Percentiles rank a stretch among this genome's conserved stretches.
Conservation (phyloP, 306 rosid genomes). For the Citrullus colocynthis region DNA sequence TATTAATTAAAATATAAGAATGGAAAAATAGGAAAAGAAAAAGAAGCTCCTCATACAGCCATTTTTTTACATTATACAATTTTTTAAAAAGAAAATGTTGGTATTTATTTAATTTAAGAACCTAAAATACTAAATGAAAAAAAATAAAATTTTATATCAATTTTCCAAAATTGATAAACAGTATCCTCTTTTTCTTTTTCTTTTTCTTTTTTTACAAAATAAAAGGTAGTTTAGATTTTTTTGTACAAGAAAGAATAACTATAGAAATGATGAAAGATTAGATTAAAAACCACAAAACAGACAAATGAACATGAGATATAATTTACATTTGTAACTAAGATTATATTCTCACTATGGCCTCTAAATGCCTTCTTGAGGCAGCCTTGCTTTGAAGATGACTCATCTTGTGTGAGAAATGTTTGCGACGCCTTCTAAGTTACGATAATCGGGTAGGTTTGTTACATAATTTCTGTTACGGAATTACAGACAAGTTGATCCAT, state of each 20-base stretch:
- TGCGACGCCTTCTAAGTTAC: not conserved
- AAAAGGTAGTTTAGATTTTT: not conserved
- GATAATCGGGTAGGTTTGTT: not conserved
- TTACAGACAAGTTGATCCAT: not conserved
- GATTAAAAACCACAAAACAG: not conserved
- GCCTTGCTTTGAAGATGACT: not conserved
- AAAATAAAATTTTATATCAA: too few relatives aligned
- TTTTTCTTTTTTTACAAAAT: not conserved
- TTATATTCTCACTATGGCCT: not conserved
- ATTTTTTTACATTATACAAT: too few relatives aligned
- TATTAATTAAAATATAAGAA: too few relatives aligned
- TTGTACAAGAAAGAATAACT: not conserved
- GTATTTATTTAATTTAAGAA: not conserved
- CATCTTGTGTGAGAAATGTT: not conserved
- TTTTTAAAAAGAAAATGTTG: not conserved
- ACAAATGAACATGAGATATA: not conserved
- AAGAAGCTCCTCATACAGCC: too few relatives aligned
- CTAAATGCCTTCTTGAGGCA: not conserved
- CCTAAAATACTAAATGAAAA: not conserved
- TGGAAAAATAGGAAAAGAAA: too few relatives aligned
- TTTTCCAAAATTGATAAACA: not conserved
- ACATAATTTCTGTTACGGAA: not conserved
- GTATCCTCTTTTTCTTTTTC: too few relatives aligned
- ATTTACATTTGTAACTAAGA: not conserved
- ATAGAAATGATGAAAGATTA: not conserved